Percentiles rank a stretch among this genome's conserved stretches.
phyloP scores from a whole-genome alignment of 2,329 filamentous ascomycete genomes.

The Cordyceps fumosorosea region DNA sequence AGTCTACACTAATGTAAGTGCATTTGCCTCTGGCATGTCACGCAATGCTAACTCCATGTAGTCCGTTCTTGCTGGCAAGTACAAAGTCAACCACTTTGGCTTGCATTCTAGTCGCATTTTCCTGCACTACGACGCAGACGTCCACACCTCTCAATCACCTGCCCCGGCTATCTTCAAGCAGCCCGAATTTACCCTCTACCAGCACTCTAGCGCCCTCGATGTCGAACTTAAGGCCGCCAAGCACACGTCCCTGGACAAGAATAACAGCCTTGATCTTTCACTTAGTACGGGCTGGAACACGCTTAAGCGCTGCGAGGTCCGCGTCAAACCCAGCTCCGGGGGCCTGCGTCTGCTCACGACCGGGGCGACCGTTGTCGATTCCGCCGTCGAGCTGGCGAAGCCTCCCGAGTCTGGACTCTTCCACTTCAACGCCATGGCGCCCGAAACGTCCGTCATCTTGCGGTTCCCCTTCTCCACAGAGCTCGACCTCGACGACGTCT shows the following conservation, averaged over 20 bases:
- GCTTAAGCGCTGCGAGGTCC: slow-evolving; percentile 51
- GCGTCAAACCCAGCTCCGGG: slow-evolving; percentile 58
- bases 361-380: slow-evolving; percentile 46
- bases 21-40: fast-evolving
- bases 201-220: slow-evolving; percentile 61
- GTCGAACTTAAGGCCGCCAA: slow-evolving; percentile 60
- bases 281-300: slow-evolving; percentile 70
- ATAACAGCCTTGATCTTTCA: slow-evolving; percentile 69
- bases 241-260: slow-evolving; percentile 71
- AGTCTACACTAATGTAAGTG: slow-evolving; percentile 30
- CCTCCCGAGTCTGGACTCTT: slow-evolving; percentile 49
- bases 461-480: slow-evolving; percentile 79
- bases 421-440: slow-evolving; percentile 39
- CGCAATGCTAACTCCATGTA: slow-evolving; percentile 29
- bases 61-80: slow-evolving; percentile 64
- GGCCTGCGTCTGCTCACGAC: slow-evolving; percentile 57
- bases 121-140: slow-evolving; percentile 58
- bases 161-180: slow-evolving; percentile 48
- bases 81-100: slow-evolving; percentile 65
- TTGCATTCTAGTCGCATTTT: slow-evolving; percentile 57
- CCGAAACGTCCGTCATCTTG: slow-evolving; percentile 47
- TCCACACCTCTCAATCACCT: slow-evolving; percentile 39
- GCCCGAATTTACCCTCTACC: slow-evolving; percentile 66
- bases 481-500: slow-evolving; percentile 63
- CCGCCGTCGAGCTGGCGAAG: slow-evolving; percentile 37